These are phyloP conservation scores for Conidiobolus incongruus DNA, from an alignment of 371 early-diverging fungal species.

Conservation along the genomic window DNA sequence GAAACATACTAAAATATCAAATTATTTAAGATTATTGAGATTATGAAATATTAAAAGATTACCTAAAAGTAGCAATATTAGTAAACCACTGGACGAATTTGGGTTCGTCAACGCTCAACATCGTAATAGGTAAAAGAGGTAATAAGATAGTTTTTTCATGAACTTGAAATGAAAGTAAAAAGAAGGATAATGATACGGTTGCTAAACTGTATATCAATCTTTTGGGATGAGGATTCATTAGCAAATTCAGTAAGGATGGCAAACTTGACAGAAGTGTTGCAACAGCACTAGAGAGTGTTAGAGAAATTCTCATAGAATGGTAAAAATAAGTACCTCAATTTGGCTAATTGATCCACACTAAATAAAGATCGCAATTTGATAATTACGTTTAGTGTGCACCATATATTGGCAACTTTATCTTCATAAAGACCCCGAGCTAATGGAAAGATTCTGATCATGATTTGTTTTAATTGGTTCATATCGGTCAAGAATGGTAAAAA, in stretches of 20 bases:
- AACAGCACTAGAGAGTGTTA: constrained; percentile 19
- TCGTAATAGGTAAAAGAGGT: constrained; percentile 47
- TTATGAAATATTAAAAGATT: constrained; percentile 1
- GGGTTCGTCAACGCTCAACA: constrained; percentile 38
- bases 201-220: constrained; percentile 41
- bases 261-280: constrained; percentile 40
- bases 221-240: constrained; percentile 18
- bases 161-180: constrained; percentile 87
- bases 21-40: background rate
- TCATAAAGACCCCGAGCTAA: constrained; percentile 85
- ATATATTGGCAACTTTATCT: constrained; percentile 92
- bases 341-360: constrained; percentile 27
- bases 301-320: background rate
- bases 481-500: constrained; percentile 46
- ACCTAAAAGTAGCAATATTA: constrained; percentile 66
- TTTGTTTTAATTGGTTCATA: constrained; percentile 41
- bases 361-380: constrained; percentile 55
- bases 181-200: constrained; percentile 64
- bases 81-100: constrained; percentile 34
- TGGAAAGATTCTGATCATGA: constrained; percentile 70
- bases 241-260: constrained; percentile 38
- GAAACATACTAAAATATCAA: constrained; percentile 44
- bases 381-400: constrained; percentile 77
- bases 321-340: constrained; percentile 25
- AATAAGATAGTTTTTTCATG: constrained; percentile 90